Percentiles rank a stretch among this genome's conserved stretches.
Evolutionary conservation across 768 basidiomycete genomes (phyloP).

Genomic region (Phaffia tasmanica): DNA sequence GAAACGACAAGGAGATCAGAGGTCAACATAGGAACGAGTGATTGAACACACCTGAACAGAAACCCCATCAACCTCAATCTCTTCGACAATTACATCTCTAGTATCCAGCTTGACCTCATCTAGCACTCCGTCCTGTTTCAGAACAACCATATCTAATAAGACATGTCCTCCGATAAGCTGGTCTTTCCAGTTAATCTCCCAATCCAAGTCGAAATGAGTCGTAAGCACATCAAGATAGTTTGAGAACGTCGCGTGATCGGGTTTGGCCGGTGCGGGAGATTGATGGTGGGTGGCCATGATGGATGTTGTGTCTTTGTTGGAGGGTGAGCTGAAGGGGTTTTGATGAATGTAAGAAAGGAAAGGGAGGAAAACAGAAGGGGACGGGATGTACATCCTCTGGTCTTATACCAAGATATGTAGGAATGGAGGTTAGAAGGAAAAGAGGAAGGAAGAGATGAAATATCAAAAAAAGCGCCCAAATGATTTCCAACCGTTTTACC

Average conservation of each 20-base stretch:
- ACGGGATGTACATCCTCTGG: not conserved
- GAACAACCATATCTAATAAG: slow-evolving; percentile 50
- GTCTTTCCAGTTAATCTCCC: slow-evolving; percentile 61
- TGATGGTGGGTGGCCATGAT: slow-evolving; percentile 43
- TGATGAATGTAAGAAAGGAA: not conserved
- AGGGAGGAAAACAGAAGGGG: not conserved
- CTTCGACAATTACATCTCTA: slow-evolving; percentile 51
- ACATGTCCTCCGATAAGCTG: slow-evolving; percentile 56
- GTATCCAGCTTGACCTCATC: slow-evolving; percentile 53
- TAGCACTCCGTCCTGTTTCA: slow-evolving; percentile 44
- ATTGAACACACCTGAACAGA: slow-evolving; percentile 14
- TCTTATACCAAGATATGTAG: no score
- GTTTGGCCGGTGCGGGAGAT: slow-evolving; percentile 14
- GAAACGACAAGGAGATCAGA: not conserved
- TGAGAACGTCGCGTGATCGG: slow-evolving; percentile 54
- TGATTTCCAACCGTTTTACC: no score
- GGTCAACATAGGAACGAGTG: not conserved
- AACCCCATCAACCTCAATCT: slow-evolving; percentile 23
- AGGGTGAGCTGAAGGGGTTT: not conserved
- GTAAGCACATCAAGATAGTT: slow-evolving; percentile 63
- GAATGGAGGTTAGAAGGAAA: no score
- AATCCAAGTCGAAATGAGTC: slow-evolving; percentile 59
- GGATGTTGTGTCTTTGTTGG: slow-evolving; percentile 24
- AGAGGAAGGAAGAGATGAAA: no score
- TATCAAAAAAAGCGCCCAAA: no score